Evolutionary conservation across 1,139 yeast species (phyloP).

Genomic region (Maudiozyma humilis): DNA sequence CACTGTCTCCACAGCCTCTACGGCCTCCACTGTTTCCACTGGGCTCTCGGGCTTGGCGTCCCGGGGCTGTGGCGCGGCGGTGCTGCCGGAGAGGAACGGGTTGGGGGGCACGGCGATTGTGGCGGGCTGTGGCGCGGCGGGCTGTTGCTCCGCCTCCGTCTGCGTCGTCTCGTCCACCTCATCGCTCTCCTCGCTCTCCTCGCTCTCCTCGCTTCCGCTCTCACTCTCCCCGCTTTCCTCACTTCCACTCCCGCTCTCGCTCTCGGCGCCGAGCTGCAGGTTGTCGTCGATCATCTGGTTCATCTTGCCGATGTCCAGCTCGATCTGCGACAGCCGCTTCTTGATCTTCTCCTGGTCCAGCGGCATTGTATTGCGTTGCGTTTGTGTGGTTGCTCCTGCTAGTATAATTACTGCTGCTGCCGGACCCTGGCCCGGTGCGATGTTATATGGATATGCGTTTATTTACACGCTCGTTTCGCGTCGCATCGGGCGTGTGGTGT

Average conservation of each 20-base stretch:
- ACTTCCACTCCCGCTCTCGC: neutral
- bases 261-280: conserved; percentile 10
- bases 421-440: too few relatives aligned
- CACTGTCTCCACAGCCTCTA: too few relatives aligned
- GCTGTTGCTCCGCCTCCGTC: too few relatives aligned
- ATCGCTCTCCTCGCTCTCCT: neutral
- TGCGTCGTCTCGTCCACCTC: neutral
- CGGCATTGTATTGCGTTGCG: conserved; percentile 9
- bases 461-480: too few relatives aligned
- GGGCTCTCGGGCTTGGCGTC: neutral
- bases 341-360: conserved; percentile 24
- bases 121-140: too few relatives aligned
- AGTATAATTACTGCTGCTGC: too few relatives aligned
- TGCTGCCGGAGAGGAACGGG: neutral
- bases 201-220: neutral
- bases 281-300: conserved; percentile 31
- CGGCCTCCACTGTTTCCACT: neutral
- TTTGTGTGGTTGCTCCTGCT: neutral
- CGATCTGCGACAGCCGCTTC: conserved; percentile 30
- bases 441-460: too few relatives aligned
- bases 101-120: neutral
- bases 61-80: neutral
- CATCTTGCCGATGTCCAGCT: conserved; percentile 29
- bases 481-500: too few relatives aligned
- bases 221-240: neutral